Evolutionary conservation across 345 rosid genomes (phyloP), one percentile per base, ranked within the genome.

Genomic region (Boechera retrofracta): DNA sequence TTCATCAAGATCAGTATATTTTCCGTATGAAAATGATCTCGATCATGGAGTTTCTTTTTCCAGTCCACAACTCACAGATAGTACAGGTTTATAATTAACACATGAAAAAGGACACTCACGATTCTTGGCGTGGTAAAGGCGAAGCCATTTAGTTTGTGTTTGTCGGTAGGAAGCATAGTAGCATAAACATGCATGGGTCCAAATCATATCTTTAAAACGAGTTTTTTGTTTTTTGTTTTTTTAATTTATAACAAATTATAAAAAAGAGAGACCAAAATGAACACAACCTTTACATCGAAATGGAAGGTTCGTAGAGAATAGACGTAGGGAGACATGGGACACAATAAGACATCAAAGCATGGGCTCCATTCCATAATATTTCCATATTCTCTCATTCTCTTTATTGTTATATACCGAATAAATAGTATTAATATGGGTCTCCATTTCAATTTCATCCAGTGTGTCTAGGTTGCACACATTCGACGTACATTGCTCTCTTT

Each of bases 161-260:
- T 77, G 81, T 48, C 57, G 77, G 67, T 71, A 71, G 77, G 77
- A 77, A 64, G 76, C 76, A 77, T 64, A 69, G 51, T 69, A 7
- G 75, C 26, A 45, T 70, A 28, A 55, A 71, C 80, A 62, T 64
- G 61, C 38, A 77, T 65, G 77, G 77, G 81, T 57, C 81, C 81
- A 77, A 57, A 77, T 71, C 72, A 57, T 48, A 56, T 64, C 29
- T 56, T 56, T 29, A 64, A 72, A 57, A 58, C 73, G 45, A 71
- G 18, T 16, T 41, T 10, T 9, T 8, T 57, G 11, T 55, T 18
- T 41, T 13, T 7, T 66, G n/a, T n/a, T 16, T 8, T 41, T 15
- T 36, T 3, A 47, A 62, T 21, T 21, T 21, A 16, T 54, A 55
- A 16, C n/a, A 69, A 39, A 39, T 31, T 21, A 12, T 15, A 44